Evolutionary conservation across 2,329 filamentous ascomycete species (phyloP), one percentile per base, ranked within the genome.

Genomic region (Penicillium sp.): DNA sequence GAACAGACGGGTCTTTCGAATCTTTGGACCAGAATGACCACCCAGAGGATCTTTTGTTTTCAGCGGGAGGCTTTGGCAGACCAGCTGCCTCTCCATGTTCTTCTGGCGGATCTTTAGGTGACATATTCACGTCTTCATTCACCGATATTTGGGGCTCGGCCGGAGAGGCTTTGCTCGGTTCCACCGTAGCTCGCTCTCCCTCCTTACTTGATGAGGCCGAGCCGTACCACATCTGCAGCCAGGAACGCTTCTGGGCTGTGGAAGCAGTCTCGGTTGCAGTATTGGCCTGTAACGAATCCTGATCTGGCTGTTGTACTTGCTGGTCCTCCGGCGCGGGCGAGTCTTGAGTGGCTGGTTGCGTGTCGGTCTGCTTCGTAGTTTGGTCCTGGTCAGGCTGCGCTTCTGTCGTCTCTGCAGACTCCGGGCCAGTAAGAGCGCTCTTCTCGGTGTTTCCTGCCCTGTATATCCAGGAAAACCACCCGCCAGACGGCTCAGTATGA

Each of bases 221-320:
- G 39, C 69, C 68, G 51, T 69, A 68, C 74, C 70, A 76, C 68
- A 76, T 73, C 51, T 75, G 73, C 50, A 76, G 64, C 75, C 73
- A 76, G 39, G 72, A 74, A 46, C 72, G 67, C 50, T 72, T 76
- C 35, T 69, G 67, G 25, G 69, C 50, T 11, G 46, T 56, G 3
- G 63, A 51, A 6, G 40, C 35, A 9, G 44, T 31, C 36, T 60
- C 51, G 16, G 33, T 24, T 18, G 7, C 30, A 27, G 56, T 11
- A 46, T 40, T 31, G 39, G 9, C 48, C n/a, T 50, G 36, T 3
- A 58, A 50, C 30, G 61, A 56, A 11, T 49, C 33, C 27, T 50
- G 40, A 38, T 57, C 49, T 5, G 50, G 28, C 35, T 53, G 52
- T 39, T 46, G 46, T 25, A 16, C 13, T 10, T 41, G 18, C 16